Percentiles rank a stretch among this genome's conserved stretches.
phyloP scores from a whole-genome alignment of 2,329 filamentous ascomycete genomes.

The Cladorrhinum sp. region DNA sequence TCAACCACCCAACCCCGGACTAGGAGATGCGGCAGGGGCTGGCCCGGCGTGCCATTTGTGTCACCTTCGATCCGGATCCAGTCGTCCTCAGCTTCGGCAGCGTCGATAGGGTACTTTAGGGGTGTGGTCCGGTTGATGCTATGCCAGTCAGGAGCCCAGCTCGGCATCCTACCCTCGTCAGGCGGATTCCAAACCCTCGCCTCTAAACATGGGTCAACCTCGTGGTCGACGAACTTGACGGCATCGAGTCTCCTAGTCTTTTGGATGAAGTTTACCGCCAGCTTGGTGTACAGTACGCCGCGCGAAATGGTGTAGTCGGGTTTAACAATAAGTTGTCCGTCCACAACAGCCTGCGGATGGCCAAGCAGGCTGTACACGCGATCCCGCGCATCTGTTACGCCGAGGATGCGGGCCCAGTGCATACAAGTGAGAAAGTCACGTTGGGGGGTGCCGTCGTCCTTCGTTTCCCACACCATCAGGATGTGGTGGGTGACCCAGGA shows the following conservation, averaged over 20 bases:
- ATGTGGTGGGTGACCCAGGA: conserved; percentile 20
- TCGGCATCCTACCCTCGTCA: conserved; percentile 17
- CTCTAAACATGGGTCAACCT: conserved; percentile 11
- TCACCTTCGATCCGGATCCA: conserved; percentile 9
- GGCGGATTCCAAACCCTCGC: conserved; percentile 12
- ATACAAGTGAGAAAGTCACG: conserved; percentile 20
- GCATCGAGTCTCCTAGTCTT: conserved; percentile 14
- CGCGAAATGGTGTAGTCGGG: conserved; percentile 20
- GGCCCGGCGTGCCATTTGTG: conserved; percentile 5
- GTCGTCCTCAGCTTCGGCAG: conserved; percentile 1
- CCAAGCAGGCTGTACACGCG: conserved; percentile 19
- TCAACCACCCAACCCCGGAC: conserved; percentile 19
- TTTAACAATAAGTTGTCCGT: conserved; percentile 13
- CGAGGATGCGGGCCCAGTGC: conserved; percentile 20
- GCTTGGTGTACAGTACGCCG: conserved; percentile 17
- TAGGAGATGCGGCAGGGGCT: conserved; percentile 16
- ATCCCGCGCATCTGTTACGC: conserved; percentile 19
- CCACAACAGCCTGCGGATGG: conserved; percentile 11
- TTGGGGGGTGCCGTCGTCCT: conserved; percentile 13
- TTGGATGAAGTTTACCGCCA: conserved; percentile 16
- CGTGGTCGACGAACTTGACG: conserved; percentile 20
- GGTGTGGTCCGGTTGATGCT: conserved; percentile 22
- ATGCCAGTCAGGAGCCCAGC: conserved; percentile 23
- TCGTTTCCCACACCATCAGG: conserved; percentile 19
- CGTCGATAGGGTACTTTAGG: conserved; percentile 2